phyloP scores from a whole-genome alignment of 2,329 filamentous ascomycete genomes.

The Helminthosporium solani region DNA sequence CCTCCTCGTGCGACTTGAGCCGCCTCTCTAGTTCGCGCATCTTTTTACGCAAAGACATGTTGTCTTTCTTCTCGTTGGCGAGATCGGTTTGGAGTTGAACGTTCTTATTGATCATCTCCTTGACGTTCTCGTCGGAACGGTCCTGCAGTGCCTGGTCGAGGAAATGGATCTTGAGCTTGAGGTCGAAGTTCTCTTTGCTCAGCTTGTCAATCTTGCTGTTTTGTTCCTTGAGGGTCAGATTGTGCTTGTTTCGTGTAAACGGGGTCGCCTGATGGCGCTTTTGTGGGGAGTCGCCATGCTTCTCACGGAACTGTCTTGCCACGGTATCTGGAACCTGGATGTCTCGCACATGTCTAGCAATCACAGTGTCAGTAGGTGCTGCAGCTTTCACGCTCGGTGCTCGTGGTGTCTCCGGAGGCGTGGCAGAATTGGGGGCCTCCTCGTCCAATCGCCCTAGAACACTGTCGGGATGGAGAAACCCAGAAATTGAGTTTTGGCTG shows the following conservation, averaged over 20 bases:
- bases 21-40: slow-evolving; percentile 86
- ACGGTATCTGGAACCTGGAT: slow-evolving; percentile 89
- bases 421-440: slow-evolving; percentile 52
- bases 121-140: slow-evolving; percentile 91
- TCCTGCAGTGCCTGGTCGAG: slow-evolving; percentile 90
- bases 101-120: slow-evolving; percentile 97
- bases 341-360: slow-evolving; percentile 83
- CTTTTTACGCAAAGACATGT: slow-evolving; percentile 75
- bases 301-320: slow-evolving; percentile 79
- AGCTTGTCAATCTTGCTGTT: slow-evolving; percentile 95
- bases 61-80: slow-evolving; percentile 86
- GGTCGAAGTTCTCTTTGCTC: slow-evolving; percentile 94
- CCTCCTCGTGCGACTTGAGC: slow-evolving; percentile 60
- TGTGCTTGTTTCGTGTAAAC: slow-evolving; percentile 44
- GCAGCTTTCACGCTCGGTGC: slow-evolving; percentile 52
- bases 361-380: slow-evolving; percentile 81
- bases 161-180: slow-evolving; percentile 97
- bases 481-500: slow-evolving; percentile 39
- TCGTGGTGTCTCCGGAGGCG: slow-evolving; percentile 68
- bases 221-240: slow-evolving; percentile 89
- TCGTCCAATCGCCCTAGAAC: slow-evolving; percentile 61
- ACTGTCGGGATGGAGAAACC: slow-evolving; percentile 43
- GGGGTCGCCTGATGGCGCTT: slow-evolving; percentile 50
- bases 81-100: slow-evolving; percentile 92
- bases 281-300: slow-evolving; percentile 64